Evolutionary conservation across 2,329 filamentous ascomycete genomes (phyloP), one percentile per base, ranked within the genome.

Genomic region (Cladosporium sp.): DNA sequence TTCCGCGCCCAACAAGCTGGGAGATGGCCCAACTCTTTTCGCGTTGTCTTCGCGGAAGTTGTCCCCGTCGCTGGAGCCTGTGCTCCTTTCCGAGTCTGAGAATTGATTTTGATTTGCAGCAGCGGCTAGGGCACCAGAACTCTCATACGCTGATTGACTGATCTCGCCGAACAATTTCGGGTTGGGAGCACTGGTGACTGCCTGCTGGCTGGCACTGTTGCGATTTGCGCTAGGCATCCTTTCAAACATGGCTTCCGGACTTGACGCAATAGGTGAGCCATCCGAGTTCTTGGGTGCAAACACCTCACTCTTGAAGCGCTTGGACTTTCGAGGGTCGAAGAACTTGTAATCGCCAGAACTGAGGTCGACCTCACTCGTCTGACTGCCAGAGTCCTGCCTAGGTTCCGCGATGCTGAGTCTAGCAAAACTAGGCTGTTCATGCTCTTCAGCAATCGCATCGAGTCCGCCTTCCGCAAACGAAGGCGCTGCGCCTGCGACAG

Each of bases 121-220:
- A 7, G 18, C 18, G n/a, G 11, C 73, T 3, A 52, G 29, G 4
- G 42, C 48, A 17, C 48, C 74, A 13, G 80, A 80, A 60, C 74
- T 80, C 43, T 72, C 68, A 12, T 84, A 60, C 9, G 76, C 76
- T 17, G 80, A 80, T 24, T 73, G 67, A 9, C 76, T 76, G 55
- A 85, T 80, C 61, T 85, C 82, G 11, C 82, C 82, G 60, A 84
- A 85, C 5, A 85, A 68, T 43, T 77, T 78, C 11, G 55, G 51
- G 29, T 52, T 53, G 34, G 45, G 54, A 29, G 55, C 50, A 24
- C 47, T 52, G n/a, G 54, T 29, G 17, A 50, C 43, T 22, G 39
- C 50, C 24, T 54, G 57, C 9, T 58, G 18, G 40, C 64, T 65
- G 27, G 67, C 64, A 2, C 59, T 58, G 12, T 32, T 38, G 20